phyloP scores from a whole-genome alignment of 2,329 filamentous ascomycete genomes.

The Microsporum canis region DNA sequence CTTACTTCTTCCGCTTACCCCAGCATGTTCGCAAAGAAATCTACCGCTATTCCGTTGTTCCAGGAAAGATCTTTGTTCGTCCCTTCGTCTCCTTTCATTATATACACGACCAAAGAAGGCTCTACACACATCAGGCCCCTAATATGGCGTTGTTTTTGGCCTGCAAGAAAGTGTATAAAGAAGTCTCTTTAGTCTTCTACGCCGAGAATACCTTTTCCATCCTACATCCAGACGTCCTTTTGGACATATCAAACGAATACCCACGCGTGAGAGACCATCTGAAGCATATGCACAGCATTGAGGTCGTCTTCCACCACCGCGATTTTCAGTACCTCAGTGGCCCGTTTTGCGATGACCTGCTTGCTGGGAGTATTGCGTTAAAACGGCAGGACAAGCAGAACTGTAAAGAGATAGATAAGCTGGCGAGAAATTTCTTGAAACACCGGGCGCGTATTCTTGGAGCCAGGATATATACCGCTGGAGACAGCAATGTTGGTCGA shows the following conservation, averaged over 20 bases:
- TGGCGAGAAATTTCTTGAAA: constrained; percentile 1
- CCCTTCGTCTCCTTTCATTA: constrained; percentile 15
- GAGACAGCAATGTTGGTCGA: neutral
- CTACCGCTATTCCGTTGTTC: constrained; percentile 15
- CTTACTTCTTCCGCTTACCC: constrained; percentile 15
- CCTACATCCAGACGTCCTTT: constrained; percentile 15
- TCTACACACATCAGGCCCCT: constrained; percentile 9
- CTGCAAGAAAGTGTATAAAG: constrained; percentile 15
- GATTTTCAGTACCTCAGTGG: constrained; percentile 16
- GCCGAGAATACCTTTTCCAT: constrained; percentile 18
- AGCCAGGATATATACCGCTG: neutral
- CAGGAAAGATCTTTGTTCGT: constrained; percentile 14
- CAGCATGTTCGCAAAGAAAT: constrained; percentile 14
- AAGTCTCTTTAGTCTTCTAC: constrained; percentile 15
- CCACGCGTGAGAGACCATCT: constrained; percentile 12
- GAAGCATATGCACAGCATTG: constrained; percentile 13
- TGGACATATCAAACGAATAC: constrained; percentile 7
- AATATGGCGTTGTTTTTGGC: constrained; percentile 14
- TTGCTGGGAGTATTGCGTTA: neutral
- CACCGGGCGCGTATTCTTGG: neutral
- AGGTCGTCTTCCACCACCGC: constrained; percentile 16
- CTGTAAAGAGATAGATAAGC: neutral
- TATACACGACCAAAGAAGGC: constrained; percentile 5
- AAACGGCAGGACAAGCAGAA: neutral
- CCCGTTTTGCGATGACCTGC: constrained; percentile 7